A percentile compares a stretch with the other conserved stretches of the same genome.
phyloP scores from a whole-genome alignment of 2,329 filamentous ascomycete species.

The Colletotrichum filicis region DNA sequence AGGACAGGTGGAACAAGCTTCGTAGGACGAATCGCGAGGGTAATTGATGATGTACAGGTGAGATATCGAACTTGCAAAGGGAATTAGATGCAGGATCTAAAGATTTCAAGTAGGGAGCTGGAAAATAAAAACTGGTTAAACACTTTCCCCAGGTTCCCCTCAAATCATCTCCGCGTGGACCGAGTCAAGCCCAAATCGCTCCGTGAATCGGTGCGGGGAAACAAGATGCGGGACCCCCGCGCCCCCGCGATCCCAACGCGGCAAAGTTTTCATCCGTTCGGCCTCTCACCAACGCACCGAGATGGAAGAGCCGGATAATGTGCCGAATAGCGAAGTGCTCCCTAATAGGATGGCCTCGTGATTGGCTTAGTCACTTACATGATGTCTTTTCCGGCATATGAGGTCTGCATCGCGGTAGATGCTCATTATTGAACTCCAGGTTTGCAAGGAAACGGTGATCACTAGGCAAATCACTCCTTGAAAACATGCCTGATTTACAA shows the following conservation, averaged over 20 bases:
- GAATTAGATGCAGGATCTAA: neutral
- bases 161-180: neutral
- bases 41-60: neutral
- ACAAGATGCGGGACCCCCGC: neutral
- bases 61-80: neutral
- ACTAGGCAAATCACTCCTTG: too few species aligned
- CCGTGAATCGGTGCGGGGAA: neutral
- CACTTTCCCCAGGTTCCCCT: neutral
- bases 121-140: neutral
- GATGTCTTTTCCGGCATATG: too few species aligned
- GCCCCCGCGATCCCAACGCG: neutral
- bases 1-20: neutral
- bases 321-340: neutral
- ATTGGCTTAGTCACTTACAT: neutral
- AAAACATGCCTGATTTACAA: neutral
- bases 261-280: conserved; percentile 13
- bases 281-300: neutral
- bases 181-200: neutral
- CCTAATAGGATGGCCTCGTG: neutral
- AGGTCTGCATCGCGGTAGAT: neutral
- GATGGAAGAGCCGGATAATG: neutral
- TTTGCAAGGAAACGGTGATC: neutral
- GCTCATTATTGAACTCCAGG: too few species aligned
- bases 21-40: neutral
- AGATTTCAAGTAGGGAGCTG: neutral